Base-by-base conservation (phyloP, 805 yeast species). In the Wickerhamomyces bovis region DNA sequence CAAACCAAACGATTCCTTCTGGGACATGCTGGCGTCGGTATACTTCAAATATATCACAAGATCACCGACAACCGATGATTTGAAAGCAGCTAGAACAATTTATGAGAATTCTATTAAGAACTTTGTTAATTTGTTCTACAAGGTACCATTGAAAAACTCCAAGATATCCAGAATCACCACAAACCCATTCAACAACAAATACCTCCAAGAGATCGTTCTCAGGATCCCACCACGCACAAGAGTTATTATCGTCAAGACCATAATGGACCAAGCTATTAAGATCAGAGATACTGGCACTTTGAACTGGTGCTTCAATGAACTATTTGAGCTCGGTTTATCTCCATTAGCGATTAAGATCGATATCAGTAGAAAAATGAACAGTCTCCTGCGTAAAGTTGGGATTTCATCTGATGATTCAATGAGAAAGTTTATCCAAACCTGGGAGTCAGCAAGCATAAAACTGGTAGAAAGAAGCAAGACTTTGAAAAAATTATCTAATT, bases 1-100 rank as follows among this genome's bases (percentile, higher is more conserved):
- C 19, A 15, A 25, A 5, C 10, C 21, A 6, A 41, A 41, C 10
- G 45, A 44, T 12, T 39, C 47, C 6, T 57, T 57, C 33, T 56
- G 62, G 62, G 49, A 47, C 23, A 47, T 53, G 53, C 20, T 57
- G 5, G 44, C 54, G 2, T 51, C 60, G 13, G 18, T 52, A 20
- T 57, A 44, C 39, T 43, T 57, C 46, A 55, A 55, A 26, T 47
- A 52, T 42, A 22, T 52, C n/a, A 38, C 53, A 10, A 48, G 47
- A 44, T 49, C 45, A 21, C 28, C 36, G 20, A 45, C 46, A 4
- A 16, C n/a, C 3, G 20, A 20, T 0, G 53, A 57, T 4, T 43
- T 56, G 9, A 7, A 12, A 9, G 30, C 45, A 4, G 23, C 52
- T 26, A 47, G 44, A 20, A 18, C 20, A 22, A 48, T 56, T 8